phyloP scores from a whole-genome alignment of 148 eudicot species.

The Silene uniflora region DNA sequence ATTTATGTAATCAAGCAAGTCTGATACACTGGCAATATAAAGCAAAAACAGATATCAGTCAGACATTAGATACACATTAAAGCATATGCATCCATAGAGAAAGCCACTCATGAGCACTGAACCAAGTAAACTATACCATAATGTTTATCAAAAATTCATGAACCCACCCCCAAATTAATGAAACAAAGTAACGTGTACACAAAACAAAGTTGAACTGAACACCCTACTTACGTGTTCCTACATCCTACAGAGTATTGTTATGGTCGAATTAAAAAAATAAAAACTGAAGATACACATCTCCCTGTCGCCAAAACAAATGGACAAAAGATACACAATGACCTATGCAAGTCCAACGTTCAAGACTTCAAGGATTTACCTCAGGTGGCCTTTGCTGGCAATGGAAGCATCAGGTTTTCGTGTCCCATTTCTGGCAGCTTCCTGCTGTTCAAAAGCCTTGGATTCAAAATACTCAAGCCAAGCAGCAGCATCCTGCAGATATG shows the following conservation, averaged over 20 bases:
- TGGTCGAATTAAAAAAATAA: neutral
- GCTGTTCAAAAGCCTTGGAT: slow-evolving; percentile 99
- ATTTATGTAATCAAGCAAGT: slow-evolving; percentile 96
- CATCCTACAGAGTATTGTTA: neutral
- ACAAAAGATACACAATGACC: neutral
- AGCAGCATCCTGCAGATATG: slow-evolving; percentile 87
- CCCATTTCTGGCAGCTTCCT: slow-evolving; percentile 99
- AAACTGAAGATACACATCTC: neutral
- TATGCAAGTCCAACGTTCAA: slow-evolving; percentile 5
- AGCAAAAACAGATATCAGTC: slow-evolving; percentile 14
- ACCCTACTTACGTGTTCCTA: neutral
- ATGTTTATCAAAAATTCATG: neutral
- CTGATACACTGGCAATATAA: slow-evolving; percentile 71
- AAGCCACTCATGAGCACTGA: no score
- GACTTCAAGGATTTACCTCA: slow-evolving; percentile 52
- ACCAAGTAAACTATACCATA: no score
- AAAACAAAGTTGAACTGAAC: neutral
- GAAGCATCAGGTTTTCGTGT: slow-evolving; percentile 98
- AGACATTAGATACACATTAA: neutral
- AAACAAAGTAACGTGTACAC: neutral
- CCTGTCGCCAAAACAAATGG: neutral
- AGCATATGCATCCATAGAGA: neutral
- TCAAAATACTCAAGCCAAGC: slow-evolving; percentile 99
- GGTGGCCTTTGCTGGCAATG: slow-evolving; percentile 98
- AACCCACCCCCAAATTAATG: neutral